Percentiles rank a stretch among this genome's conserved stretches.
Evolutionary conservation across 306 rosid species (phyloP).

Genomic region (Ormosia emarginata): DNA sequence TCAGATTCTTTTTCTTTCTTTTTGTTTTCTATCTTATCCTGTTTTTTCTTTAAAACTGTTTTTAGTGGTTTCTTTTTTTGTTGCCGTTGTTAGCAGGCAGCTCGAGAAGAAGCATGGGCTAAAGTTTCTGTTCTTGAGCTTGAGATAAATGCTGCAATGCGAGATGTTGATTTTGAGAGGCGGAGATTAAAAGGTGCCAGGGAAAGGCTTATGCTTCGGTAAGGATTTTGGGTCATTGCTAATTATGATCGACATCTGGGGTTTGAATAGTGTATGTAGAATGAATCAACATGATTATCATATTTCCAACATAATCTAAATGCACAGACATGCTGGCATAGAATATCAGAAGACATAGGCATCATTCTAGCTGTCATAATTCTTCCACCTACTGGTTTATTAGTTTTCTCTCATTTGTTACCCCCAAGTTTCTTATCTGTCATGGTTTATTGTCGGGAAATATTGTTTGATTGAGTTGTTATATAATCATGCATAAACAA

Average conservation of each 20-base stretch:
- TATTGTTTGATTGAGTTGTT: background rate
- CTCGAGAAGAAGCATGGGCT: conserved; percentile 90
- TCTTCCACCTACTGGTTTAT: background rate
- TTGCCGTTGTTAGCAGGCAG: conserved; percentile 70
- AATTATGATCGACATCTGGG: background rate
- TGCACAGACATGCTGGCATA: background rate
- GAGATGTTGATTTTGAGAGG: conserved; percentile 74
- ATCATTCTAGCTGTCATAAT: background rate
- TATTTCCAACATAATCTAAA: background rate
- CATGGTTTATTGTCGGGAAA: background rate
- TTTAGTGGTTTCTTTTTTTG: conserved; percentile 19
- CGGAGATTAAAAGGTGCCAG: conserved; percentile 69
- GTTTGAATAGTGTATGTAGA: background rate
- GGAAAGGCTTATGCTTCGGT: conserved; percentile 74
- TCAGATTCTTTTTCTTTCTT: background rate
- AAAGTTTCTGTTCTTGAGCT: conserved; percentile 77
- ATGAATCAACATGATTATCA: background rate
- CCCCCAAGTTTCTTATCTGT: background rate
- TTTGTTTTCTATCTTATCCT: background rate
- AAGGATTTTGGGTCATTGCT: conserved; percentile 10
- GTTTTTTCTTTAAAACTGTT: background rate
- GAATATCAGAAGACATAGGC: background rate
- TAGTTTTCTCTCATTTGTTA: background rate
- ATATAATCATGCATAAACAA: background rate
- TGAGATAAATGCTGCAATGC: conserved; percentile 66